Evolutionary conservation across 192 early-diverging fungal genomes (phyloP).

Genomic region (Coemansia sp.): DNA sequence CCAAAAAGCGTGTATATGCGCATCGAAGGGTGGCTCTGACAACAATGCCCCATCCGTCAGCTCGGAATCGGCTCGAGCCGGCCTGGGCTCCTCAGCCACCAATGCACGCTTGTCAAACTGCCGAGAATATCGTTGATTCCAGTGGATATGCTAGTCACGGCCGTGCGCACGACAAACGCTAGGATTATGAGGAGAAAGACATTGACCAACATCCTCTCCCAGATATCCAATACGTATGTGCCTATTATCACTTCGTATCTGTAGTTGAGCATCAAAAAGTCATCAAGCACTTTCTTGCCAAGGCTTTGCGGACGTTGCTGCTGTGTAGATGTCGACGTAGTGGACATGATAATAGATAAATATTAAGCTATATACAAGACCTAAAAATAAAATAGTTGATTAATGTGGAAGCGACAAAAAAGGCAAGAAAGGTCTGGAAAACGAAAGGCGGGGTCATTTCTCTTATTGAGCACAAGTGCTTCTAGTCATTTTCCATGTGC

Average conservation of each 20-base stretch:
- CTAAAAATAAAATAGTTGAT: neutral
- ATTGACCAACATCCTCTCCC: slow-evolving; percentile 83
- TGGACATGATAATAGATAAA: neutral
- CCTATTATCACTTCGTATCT: slow-evolving; percentile 86
- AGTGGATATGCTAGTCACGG: slow-evolving; percentile 17
- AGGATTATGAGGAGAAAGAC: slow-evolving; percentile 11
- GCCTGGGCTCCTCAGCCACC: neutral
- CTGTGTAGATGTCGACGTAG: neutral
- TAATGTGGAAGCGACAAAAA: neutral
- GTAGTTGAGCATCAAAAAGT: slow-evolving; percentile 63
- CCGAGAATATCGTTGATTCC: neutral
- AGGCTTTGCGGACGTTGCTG: neutral
- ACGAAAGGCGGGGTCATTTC: too few relatives aligned
- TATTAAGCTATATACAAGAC: neutral
- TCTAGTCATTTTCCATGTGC: too few relatives aligned
- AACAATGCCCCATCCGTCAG: neutral
- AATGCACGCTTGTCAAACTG: neutral
- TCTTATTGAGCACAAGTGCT: too few relatives aligned
- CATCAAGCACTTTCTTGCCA: slow-evolving; percentile 3
- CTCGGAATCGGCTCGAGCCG: slow-evolving; percentile 3
- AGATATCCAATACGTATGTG: slow-evolving; percentile 89
- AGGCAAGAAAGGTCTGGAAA: neutral
- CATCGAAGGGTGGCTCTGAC: neutral
- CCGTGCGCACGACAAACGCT: slow-evolving; percentile 25
- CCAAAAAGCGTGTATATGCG: neutral